Evolutionary conservation across 495 filamentous ascomycete genomes (phyloP).

Genomic region (Aspergillus sparsus): DNA sequence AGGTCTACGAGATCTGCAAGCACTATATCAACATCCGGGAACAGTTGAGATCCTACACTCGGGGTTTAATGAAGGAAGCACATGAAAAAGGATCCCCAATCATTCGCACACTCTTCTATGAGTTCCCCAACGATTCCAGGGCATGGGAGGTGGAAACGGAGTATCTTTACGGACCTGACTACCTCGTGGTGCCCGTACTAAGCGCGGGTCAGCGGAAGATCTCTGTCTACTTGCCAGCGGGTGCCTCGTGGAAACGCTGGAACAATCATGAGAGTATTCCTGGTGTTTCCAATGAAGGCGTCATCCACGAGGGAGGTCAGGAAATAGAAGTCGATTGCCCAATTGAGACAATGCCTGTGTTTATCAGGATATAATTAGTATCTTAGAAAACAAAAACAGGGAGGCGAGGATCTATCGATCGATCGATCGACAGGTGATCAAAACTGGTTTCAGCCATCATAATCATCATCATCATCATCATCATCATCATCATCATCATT

Average conservation of each 20-base stretch:
- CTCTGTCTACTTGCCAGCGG: conserved; percentile 49
- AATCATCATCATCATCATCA: too few relatives aligned
- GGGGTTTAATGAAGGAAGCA: conserved; percentile 53
- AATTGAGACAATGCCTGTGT: conserved; percentile 54
- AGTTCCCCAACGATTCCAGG: conserved; percentile 51
- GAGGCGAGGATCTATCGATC: conserved; percentile 2
- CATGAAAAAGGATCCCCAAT: conserved; percentile 56
- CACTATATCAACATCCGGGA: conserved; percentile 56
- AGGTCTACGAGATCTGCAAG: conserved; percentile 57
- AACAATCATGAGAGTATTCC: conserved; percentile 17
- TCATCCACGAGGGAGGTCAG: conserved; percentile 36
- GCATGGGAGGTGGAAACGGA: conserved; percentile 54
- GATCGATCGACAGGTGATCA: conserved; percentile 7
- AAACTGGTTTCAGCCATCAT: too few relatives aligned
- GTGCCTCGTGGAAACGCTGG: conserved; percentile 46
- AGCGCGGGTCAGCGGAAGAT: conserved; percentile 40
- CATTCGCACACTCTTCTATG: conserved; percentile 58
- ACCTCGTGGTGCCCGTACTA: conserved; percentile 55
- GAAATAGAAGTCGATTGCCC: conserved; percentile 47
- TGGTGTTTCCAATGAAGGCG: not conserved
- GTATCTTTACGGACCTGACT: conserved; percentile 57
- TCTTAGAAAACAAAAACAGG: not conserved
- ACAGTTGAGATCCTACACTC: conserved; percentile 52
- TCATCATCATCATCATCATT: too few relatives aligned
- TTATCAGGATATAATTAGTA: conserved; percentile 24